These are phyloP conservation scores for Castanea mollissima DNA, from an alignment of 306 rosid species.

Conservation along the genomic window DNA sequence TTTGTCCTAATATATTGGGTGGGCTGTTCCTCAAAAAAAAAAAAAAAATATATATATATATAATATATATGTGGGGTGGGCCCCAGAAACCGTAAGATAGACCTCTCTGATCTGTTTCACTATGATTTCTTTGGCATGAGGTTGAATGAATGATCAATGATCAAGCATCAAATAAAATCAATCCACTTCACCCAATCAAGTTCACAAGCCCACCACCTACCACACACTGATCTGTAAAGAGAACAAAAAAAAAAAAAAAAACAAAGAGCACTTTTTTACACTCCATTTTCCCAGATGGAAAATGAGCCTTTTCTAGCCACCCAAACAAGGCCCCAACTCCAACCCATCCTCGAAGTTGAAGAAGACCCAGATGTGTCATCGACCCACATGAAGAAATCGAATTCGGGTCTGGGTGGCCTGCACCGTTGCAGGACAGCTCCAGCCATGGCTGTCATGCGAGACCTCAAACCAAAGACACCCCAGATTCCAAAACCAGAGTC, in stretches of 20 bases:
- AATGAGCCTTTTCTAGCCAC: slow-evolving; percentile 46
- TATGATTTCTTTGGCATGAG: no score
- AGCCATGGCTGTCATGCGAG: slow-evolving; percentile 49
- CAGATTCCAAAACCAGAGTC: slow-evolving; percentile 44
- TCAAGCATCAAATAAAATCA: no score
- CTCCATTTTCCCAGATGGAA: slow-evolving; percentile 39
- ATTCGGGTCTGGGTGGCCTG: slow-evolving; percentile 13
- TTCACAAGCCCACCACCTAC: background rate
- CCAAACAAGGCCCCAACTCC: slow-evolving; percentile 34
- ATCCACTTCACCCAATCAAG: no score
- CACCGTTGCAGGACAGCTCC: slow-evolving; percentile 80
- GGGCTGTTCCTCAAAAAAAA: no score
- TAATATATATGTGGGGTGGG: no score
- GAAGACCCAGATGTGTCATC: slow-evolving; percentile 19
- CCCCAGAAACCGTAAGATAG: no score
- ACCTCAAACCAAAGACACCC: slow-evolving; percentile 38
- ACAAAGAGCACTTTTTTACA: background rate
- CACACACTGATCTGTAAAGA: background rate
- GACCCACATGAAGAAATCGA: slow-evolving; percentile 31
- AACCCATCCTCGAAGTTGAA: slow-evolving; percentile 16
- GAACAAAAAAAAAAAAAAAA: background rate
- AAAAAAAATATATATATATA: no score
- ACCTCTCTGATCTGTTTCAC: no score
- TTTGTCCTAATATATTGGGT: no score
- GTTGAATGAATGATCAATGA: no score